phyloP scores from a whole-genome alignment of 306 rosid species.

The Nissolia schottii region DNA sequence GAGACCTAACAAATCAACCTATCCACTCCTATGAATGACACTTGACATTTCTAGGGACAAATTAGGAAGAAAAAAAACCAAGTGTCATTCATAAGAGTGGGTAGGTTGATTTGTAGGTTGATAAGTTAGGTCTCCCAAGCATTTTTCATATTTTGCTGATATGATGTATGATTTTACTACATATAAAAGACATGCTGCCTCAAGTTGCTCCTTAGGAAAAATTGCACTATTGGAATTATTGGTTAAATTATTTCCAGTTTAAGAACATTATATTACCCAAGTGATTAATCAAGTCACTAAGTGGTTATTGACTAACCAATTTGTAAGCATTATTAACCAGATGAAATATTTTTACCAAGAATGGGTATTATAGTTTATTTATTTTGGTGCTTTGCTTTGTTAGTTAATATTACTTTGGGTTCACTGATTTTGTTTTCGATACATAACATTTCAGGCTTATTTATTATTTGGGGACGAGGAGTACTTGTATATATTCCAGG shows the following conservation, averaged over 20 bases:
- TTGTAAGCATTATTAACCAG: not conserved
- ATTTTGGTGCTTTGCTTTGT: not conserved
- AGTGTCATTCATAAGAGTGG: too few relatives aligned
- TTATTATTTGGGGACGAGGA: constrained; percentile 94
- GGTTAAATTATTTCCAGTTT: not conserved
- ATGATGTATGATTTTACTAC: constrained; percentile 10
- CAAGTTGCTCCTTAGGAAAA: not conserved
- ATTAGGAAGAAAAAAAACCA: too few relatives aligned
- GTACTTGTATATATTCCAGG: constrained; percentile 90
- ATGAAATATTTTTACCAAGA: not conserved
- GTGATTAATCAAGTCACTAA: not conserved
- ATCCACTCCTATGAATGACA: too few relatives aligned
- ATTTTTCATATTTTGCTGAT: too few relatives aligned
- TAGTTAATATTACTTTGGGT: not conserved
- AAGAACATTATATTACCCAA: not conserved
- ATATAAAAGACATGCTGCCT: not conserved
- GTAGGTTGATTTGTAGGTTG: too few relatives aligned
- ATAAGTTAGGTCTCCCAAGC: too few relatives aligned
- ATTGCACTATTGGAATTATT: not conserved
- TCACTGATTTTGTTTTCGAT: constrained; percentile 25
- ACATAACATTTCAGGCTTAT: constrained; percentile 65
- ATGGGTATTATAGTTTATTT: not conserved
- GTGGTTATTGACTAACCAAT: not conserved
- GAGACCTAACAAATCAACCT: too few relatives aligned
- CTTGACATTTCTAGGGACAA: too few relatives aligned